A percentile compares a stretch with the other conserved stretches of the same genome.
These are phyloP conservation scores for Biscogniauxia mediterranea DNA, from an alignment of 2,329 filamentous ascomycete genomes.

Conservation along the genomic window DNA sequence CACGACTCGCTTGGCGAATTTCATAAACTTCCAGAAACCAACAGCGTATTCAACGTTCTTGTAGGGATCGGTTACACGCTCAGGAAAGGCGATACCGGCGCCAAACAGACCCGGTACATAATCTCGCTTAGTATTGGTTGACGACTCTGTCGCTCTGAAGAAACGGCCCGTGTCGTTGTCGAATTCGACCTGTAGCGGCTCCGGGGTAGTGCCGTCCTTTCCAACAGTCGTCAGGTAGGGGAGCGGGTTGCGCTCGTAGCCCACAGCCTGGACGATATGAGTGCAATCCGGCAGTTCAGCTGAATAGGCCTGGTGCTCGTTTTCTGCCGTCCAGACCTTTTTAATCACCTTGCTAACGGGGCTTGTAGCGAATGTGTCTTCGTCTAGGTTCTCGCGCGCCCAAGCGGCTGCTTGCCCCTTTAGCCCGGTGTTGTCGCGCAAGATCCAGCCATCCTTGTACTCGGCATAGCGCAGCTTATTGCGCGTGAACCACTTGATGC, in stretches of 20 bases:
- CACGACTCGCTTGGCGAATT: constrained; percentile 53
- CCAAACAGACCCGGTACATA: constrained; percentile 54
- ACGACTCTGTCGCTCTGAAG: constrained; percentile 37
- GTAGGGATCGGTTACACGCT: constrained; percentile 57
- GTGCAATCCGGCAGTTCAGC: constrained; percentile 48
- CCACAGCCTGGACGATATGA: constrained; percentile 58
- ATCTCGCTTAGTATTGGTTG: constrained; percentile 28
- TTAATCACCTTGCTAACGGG: constrained; percentile 45
- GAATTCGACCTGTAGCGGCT: constrained; percentile 24
- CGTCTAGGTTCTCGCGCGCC: constrained; percentile 58
- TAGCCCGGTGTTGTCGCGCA: constrained; percentile 63
- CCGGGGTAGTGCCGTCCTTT: constrained; percentile 32
- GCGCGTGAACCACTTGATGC: constrained; percentile 62
- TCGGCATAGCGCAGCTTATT: constrained; percentile 60
- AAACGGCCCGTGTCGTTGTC: constrained; percentile 44
- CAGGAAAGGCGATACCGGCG: constrained; percentile 63
- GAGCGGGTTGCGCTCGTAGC: constrained; percentile 50
- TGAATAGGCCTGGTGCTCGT: constrained; percentile 44
- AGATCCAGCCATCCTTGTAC: constrained; percentile 61
- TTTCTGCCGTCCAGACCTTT: constrained; percentile 44
- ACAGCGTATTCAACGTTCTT: constrained; percentile 62
- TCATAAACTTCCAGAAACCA: constrained; percentile 66
- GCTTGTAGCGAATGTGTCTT: constrained; percentile 43
- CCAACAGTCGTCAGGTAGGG: constrained; percentile 39
- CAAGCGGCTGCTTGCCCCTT: constrained; percentile 61